Evolutionary conservation across 306 rosid genomes (phyloP).

Genomic region (Betula pendula): DNA sequence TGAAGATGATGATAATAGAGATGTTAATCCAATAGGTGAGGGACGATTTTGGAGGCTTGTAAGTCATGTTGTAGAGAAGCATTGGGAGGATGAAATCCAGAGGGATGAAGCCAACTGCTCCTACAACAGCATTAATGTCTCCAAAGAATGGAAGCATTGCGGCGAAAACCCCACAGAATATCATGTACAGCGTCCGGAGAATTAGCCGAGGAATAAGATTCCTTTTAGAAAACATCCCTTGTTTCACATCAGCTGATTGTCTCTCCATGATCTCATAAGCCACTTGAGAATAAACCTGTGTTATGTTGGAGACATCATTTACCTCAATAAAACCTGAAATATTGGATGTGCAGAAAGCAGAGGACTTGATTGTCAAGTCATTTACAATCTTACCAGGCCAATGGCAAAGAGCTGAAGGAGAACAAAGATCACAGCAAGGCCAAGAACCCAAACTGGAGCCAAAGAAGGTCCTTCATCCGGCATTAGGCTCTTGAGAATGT

Average conservation of each 20-base stretch:
- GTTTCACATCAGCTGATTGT: constrained; percentile 74
- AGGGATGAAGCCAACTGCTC: constrained; percentile 93
- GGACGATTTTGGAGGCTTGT: constrained; percentile 70
- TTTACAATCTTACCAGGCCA: constrained; percentile 59
- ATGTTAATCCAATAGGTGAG: constrained; percentile 69
- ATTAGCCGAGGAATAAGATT: constrained; percentile 77
- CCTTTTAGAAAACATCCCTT: constrained; percentile 79
- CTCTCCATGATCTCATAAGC: constrained; percentile 96
- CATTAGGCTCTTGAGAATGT: constrained; percentile 66
- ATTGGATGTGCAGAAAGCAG: too few species aligned
- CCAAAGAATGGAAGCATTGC: constrained; percentile 97
- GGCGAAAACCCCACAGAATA: constrained; percentile 72
- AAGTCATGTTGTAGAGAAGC: constrained; percentile 83
- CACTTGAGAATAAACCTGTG: constrained; percentile 96
- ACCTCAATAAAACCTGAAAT: background rate
- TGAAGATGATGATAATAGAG: constrained; percentile 69
- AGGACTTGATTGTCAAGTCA: background rate
- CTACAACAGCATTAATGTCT: constrained; percentile 80
- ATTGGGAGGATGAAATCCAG: constrained; percentile 90
- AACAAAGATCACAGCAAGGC: constrained; percentile 69
- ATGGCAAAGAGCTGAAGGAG: constrained; percentile 96
- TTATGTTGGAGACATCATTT: constrained; percentile 6
- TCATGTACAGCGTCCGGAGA: constrained; percentile 75
- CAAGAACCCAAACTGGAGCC: constrained; percentile 89
- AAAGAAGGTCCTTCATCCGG: constrained; percentile 78